A percentile compares a stretch with the other conserved stretches of the same genome.
Evolutionary conservation across 768 basidiomycete genomes (phyloP).

Genomic region (Auriscalpium microsporum): DNA sequence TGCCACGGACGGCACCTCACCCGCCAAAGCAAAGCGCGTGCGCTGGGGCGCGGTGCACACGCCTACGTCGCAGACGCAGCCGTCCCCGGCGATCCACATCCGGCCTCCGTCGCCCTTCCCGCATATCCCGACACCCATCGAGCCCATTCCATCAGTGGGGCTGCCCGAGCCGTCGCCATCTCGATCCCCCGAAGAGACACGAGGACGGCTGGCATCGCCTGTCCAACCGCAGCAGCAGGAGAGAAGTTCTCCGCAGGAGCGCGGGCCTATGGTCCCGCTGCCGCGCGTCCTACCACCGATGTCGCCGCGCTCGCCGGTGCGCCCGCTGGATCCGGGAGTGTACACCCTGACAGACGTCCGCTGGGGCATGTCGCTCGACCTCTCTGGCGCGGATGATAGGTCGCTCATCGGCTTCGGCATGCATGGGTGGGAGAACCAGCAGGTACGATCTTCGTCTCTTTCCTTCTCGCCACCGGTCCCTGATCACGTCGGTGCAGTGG

Average conservation of each 20-base stretch:
- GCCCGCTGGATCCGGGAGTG: constrained; percentile 6
- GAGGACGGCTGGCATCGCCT: neutral
- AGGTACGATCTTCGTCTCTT: neutral
- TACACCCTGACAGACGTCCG: constrained; percentile 13
- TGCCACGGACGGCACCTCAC: too few relatives aligned
- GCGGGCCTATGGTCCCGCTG: neutral
- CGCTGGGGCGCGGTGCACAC: neutral
- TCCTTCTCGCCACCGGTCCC: neutral
- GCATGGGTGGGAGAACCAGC: constrained; percentile 16
- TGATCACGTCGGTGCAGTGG: neutral
- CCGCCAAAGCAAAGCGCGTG: neutral
- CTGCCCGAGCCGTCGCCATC: neutral
- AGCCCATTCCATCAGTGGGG: neutral
- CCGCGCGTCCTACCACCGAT: neutral
- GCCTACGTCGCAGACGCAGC: neutral
- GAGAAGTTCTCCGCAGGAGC: neutral
- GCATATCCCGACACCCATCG: neutral
- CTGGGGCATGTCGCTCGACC: constrained; percentile 14
- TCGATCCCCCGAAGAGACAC: neutral
- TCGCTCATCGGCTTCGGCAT: constrained; percentile 10
- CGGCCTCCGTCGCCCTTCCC: neutral
- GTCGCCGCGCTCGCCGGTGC: neutral
- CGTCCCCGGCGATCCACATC: neutral
- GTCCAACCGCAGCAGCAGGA: too few relatives aligned
- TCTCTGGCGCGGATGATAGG: constrained; percentile 9